Evolutionary conservation across 2,329 filamentous ascomycete species (phyloP).

Genomic region (Drechmeria coniospora): DNA sequence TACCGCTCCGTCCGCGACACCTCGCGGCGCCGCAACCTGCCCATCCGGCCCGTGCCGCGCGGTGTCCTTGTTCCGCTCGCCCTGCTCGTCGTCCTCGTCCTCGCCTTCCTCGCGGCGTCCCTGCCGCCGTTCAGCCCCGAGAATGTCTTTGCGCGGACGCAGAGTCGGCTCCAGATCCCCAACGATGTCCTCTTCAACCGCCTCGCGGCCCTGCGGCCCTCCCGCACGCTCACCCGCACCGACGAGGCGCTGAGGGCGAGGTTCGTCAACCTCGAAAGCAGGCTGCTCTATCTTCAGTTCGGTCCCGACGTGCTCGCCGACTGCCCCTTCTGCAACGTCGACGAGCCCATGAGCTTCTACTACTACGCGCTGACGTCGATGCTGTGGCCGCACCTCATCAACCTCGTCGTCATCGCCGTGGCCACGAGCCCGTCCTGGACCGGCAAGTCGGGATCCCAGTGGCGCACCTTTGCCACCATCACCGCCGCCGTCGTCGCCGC

Average conservation of each 20-base stretch:
- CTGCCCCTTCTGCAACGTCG: conserved; percentile 71
- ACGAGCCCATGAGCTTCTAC: conserved; percentile 56
- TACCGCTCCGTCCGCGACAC: conserved; percentile 40
- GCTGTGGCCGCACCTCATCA: conserved; percentile 62
- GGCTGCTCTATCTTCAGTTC: conserved; percentile 69
- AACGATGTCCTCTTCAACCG: conserved; percentile 72
- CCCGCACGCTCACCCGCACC: conserved; percentile 28
- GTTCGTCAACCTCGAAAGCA: conserved; percentile 55
- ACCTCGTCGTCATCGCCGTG: conserved; percentile 56
- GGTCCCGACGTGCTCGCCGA: conserved; percentile 58
- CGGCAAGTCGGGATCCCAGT: conserved; percentile 47
- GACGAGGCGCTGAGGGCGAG: conserved; percentile 54
- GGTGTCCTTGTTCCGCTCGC: conserved; percentile 40
- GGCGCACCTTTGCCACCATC: conserved; percentile 57
- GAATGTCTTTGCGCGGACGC: conserved; percentile 67
- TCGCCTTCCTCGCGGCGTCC: conserved; percentile 38
- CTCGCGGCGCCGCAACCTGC: conserved; percentile 26
- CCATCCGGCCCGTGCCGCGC: conserved; percentile 39
- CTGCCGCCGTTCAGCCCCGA: conserved; percentile 55
- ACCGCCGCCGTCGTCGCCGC: conserved; percentile 40
- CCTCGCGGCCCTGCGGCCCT: conserved; percentile 40
- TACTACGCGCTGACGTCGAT: conserved; percentile 66
- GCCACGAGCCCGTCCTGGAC: conserved; percentile 55
- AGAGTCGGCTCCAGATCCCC: conserved; percentile 73
- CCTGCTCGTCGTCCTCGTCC: conserved; percentile 37